Base-by-base conservation (phyloP, 495 filamentous ascomycete species). In the Aspergillus nanangensis region DNA sequence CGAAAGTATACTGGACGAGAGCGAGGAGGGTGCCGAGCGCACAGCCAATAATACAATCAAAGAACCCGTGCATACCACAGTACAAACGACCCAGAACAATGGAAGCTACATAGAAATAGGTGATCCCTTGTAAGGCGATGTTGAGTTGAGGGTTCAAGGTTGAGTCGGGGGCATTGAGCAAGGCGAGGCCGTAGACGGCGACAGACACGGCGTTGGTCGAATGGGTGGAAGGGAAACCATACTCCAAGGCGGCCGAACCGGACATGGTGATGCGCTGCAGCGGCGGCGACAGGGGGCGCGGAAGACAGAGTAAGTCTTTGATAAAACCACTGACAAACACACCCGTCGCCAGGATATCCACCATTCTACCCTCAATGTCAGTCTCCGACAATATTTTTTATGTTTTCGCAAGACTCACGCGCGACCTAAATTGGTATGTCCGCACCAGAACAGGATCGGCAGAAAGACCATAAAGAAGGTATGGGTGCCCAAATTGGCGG, bases 31-130 rank as follows among this genome's bases (percentile, higher is more conserved):
- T 81, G 14, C 91, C 93, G 42, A 97, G 73, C 15, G 79, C 50
- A 40, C 80, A 86, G 2, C 93, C 93, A 50, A 91, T 59, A 11
- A 88, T 65, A 10, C 95, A 88, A 63, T 98, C 93, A 32, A 95
- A 70, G 66, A 98, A 93, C 27, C 93, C 93, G 67, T 98, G 93
- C 93, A 98, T 98, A 40, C 93, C 93, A 60, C 93, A 97, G 67
- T 97, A 97, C 18, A 98, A 68, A 36, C 93, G 80, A 17, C 93
- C 93, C 43, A 97, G 55, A 20, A 95, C 73, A 51, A 98, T 96
- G 18, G 91, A 95, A n/a, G 80, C 61, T 9, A 87, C 88, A 57
- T 97, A 98, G 41, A 84, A 77, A 62, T 90, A 94, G 9, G 82
- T 81, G 5, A 87, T 58, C 3, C 51, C 60, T 57, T 93, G 82